Base-by-base conservation (phyloP, 2,329 filamentous ascomycete genomes). In the Aspergillus quadrilineatus region DNA sequence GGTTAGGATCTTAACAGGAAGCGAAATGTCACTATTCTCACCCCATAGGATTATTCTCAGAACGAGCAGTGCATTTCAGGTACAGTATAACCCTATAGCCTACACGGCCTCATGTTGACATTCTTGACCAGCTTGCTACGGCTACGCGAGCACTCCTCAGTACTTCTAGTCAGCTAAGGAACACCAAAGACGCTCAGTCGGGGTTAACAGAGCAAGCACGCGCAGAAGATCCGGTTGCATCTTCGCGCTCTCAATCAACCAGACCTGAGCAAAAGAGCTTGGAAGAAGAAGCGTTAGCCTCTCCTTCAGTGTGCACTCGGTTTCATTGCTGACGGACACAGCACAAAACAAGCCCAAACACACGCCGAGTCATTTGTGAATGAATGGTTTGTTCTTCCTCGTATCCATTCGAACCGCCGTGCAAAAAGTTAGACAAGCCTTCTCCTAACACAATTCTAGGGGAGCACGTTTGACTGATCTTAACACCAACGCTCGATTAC, bases 401-500 rank as follows among this genome's bases (percentile, higher is more conserved):
- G 17, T 26, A 49, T 43, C 7, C 9, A 9, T 12, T 22, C 29
- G 8, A 12, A 47, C 4, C 46, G n/a, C 26, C 8, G 12, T 6
- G 6, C 6, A 5, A 12, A 9, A 44, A 28, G 28, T 34, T 17
- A 12, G 4, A 4, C 37, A 39, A 34, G 5, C 9, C 9, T 32
- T 47, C 12, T 47, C 14, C 61, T 59, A 34, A 57, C 48, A 46
- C 8, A 12, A n/a, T 14, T 15, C 15, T 42, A 77, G 75, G 75
- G 62, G 64, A 30, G 65, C 74, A 47, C 73, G 75, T 39, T 53
- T 77, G 52, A 66, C 68, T 46, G 65, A 66, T 56, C 56, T 76
- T 34, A 64, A 62, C 15, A 51, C 64, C 36, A 69, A 71, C 29
- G 69, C 78, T 55, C 87, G 90, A 61, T 79, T 89, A 39, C 92